These are phyloP conservation scores for Fusarium poae DNA, from an alignment of 2,329 filamentous ascomycete genomes.

Conservation along the genomic window DNA sequence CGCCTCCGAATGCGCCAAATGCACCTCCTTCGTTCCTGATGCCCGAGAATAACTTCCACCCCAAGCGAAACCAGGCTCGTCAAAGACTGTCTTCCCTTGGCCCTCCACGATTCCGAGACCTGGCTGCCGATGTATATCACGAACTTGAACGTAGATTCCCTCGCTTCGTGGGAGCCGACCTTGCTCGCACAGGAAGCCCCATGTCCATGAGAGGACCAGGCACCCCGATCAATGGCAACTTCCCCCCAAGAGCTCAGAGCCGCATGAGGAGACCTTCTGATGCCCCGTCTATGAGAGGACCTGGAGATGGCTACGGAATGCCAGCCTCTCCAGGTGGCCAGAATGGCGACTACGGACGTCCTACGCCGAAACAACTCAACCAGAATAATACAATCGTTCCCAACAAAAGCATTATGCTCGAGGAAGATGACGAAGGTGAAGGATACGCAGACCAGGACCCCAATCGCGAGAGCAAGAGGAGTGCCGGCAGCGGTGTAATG, in stretches of 20 bases:
- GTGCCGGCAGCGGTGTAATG: conserved; percentile 46
- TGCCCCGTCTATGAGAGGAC: conserved; percentile 69
- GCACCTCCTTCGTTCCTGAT: conserved; percentile 78
- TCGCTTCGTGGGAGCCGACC: conserved; percentile 77
- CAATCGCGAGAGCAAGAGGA: conserved; percentile 51
- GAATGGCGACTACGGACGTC: conserved; percentile 77
- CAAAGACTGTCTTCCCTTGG: conserved; percentile 94
- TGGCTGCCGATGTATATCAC: conserved; percentile 96
- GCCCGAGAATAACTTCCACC: conserved; percentile 91
- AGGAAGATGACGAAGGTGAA: conserved; percentile 85
- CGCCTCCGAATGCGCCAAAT: conserved; percentile 65
- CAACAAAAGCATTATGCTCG: conserved; percentile 97
- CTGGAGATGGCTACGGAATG: conserved; percentile 62
- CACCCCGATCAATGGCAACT: conserved; percentile 72
- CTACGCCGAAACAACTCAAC: conserved; percentile 84
- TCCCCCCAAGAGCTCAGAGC: conserved; percentile 65
- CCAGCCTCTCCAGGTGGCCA: conserved; percentile 71
- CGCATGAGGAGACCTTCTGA: conserved; percentile 71
- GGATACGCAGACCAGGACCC: conserved; percentile 65
- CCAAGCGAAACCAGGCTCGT: conserved; percentile 96
- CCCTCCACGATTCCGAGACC: conserved; percentile 86
- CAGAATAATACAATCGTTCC: conserved; percentile 97
- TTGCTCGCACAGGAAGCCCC: conserved; percentile 77
- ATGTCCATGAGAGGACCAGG: conserved; percentile 73
- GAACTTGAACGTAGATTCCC: conserved; percentile 93